A percentile compares a stretch with the other conserved stretches of the same genome.
Conservation (phyloP, 2,329 filamentous ascomycete species). For the Arthroderma sp. region DNA sequence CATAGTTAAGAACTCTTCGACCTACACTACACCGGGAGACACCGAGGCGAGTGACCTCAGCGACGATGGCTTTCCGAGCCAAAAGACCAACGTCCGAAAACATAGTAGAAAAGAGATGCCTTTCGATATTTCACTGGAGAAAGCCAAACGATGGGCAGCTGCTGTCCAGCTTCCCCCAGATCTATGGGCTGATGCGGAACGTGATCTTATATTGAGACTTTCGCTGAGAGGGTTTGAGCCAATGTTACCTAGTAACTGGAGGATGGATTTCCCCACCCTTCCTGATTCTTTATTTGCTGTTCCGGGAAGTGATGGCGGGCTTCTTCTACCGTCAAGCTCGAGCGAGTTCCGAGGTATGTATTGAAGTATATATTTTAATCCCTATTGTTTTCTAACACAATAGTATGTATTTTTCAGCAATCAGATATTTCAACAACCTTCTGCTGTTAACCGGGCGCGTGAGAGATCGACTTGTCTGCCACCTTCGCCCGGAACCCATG, state of each 20-base stretch:
- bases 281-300: conserved; percentile 40
- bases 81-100: not conserved
- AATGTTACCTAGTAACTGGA: conserved; percentile 40
- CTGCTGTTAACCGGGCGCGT: conserved; percentile 39
- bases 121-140: conserved; percentile 20
- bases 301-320: conserved; percentile 24
- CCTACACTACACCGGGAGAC: conserved; percentile 6
- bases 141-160: conserved; percentile 23
- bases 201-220: conserved; percentile 40
- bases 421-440: conserved; percentile 37
- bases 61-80: conserved; percentile 10
- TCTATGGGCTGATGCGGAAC: conserved; percentile 40
- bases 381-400: not conserved
- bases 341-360: conserved; percentile 35
- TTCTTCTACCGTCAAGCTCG: conserved; percentile 31
- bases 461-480: conserved; percentile 35
- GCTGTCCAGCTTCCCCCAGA: conserved; percentile 27
- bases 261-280: conserved; percentile 40
- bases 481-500: conserved; percentile 21
- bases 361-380: not conserved
- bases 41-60: conserved; percentile 9
- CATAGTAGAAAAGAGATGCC: conserved; percentile 16
- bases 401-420: conserved; percentile 22
- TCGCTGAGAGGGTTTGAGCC: conserved; percentile 45
- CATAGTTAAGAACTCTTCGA: conserved; percentile 7